Evolutionary conservation across 1,284 basidiomycete genomes (phyloP), one percentile per base, ranked within the genome.

Genomic region (Ceratobasidium sp.): DNA sequence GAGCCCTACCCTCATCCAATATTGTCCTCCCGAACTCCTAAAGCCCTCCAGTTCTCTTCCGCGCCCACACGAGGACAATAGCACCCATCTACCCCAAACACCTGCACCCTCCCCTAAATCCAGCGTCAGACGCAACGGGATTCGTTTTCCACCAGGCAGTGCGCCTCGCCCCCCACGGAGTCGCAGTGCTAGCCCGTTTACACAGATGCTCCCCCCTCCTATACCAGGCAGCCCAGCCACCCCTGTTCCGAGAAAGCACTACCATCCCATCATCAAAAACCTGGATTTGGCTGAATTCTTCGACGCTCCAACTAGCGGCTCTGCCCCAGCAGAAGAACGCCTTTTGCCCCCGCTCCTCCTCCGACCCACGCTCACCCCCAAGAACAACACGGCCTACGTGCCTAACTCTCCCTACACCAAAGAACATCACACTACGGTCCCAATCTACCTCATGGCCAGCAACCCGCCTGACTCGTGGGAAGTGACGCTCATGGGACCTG

Each of bases 171-270:
- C 27, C 29, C 17, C 36, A 57, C 66, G 66, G 6, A 71, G 66
- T 27, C 54, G 66, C 24, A 71, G 54, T 44, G 45, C 66, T 31
- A 71, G 66, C 15, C 66, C 66, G 7, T 67, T 67, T 11, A 67
- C 65, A 19, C 65, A 67, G 33, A 67, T 67, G 65, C 51, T 67
- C 11, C 65, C 65, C 17, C 65, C 65, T 45, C 65, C 50, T 19
- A 31, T 67, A 0, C 65, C 53, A 31, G 3, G 53, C 1, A 71
- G 53, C 24, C 66, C 66, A n/a, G 54, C 22, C n/a, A 71, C 66
- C 7, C 66, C 66, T 15, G 53, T 45, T 27, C 66, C 66, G 19
- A 59, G 27, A 11, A 71, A 29, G 50, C 9, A 45, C n/a, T 59
- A 59, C 54, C 24, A 71, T 9, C 66, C 66, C 8, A 22, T 71